Evolutionary conservation across 2,329 filamentous ascomycete genomes (phyloP).

Genomic region (Mycocentrospora acerina): DNA sequence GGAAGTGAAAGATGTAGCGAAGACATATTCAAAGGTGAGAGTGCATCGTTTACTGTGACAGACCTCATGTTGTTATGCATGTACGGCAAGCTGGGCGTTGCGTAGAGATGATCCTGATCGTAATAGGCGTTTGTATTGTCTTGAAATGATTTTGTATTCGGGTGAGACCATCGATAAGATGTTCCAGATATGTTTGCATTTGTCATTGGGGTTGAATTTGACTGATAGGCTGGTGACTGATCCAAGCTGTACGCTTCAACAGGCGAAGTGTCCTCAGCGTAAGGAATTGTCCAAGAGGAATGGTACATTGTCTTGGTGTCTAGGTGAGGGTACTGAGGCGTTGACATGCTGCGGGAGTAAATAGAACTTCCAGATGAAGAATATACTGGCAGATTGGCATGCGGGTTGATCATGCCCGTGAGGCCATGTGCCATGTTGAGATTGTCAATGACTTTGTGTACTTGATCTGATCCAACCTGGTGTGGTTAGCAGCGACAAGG

Average conservation of each 20-base stretch:
- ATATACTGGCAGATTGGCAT: slow-evolving; percentile 27
- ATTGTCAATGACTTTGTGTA: slow-evolving; percentile 25
- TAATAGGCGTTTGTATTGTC: slow-evolving; percentile 16
- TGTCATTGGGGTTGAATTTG: slow-evolving; percentile 13
- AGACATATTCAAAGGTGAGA: slow-evolving; percentile 35
- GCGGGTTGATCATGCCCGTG: slow-evolving; percentile 16
- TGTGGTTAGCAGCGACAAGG: slow-evolving; percentile 8
- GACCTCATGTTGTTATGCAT: slow-evolving; percentile 11
- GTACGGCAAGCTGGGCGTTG: slow-evolving; percentile 18
- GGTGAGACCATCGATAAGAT: slow-evolving; percentile 22
- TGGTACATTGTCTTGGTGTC: slow-evolving; percentile 2
- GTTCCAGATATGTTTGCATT: slow-evolving; percentile 15
- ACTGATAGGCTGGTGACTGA: slow-evolving; percentile 19
- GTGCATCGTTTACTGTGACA: slow-evolving; percentile 13
- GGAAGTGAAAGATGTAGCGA: slow-evolving; percentile 31
- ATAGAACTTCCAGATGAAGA: slow-evolving; percentile 7
- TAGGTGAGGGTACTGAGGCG: slow-evolving; percentile 17
- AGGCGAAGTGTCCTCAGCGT: slow-evolving; percentile 30
- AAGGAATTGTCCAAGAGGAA: slow-evolving; percentile 27
- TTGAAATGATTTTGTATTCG: slow-evolving; percentile 11
- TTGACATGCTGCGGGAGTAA: slow-evolving; percentile 16
- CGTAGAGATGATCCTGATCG: slow-evolving; percentile 23
- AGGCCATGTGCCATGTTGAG: slow-evolving; percentile 18
- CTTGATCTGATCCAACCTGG: slow-evolving; percentile 37
- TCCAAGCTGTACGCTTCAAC: slow-evolving; percentile 30